Evolutionary conservation across 2,329 filamentous ascomycete genomes (phyloP).

Genomic region (Sclerotinia nivalis): DNA sequence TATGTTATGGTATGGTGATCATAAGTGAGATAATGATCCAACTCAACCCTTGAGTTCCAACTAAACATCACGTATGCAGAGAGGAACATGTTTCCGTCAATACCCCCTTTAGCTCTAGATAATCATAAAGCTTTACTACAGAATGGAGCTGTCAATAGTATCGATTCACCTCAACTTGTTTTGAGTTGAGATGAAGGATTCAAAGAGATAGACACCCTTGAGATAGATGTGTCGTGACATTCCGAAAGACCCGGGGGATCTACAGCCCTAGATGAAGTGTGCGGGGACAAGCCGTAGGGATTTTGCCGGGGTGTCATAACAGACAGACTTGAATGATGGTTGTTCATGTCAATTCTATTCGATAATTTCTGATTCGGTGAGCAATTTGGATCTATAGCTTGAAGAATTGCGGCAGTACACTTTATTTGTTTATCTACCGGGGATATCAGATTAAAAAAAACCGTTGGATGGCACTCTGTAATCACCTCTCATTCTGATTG

Average conservation of each 20-base stretch:
- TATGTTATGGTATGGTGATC: neutral
- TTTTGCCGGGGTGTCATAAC: neutral
- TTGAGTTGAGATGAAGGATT: neutral
- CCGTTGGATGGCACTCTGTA: constrained; percentile 4
- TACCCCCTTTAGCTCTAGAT: neutral
- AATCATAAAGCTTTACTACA: neutral
- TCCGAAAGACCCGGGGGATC: neutral
- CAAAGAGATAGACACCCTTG: neutral
- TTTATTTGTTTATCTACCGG: no score
- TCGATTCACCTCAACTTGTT: no score
- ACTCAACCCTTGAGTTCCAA: neutral
- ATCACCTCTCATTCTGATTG: no score
- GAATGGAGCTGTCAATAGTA: neutral
- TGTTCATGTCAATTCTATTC: neutral
- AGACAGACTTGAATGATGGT: neutral
- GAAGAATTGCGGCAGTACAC: neutral
- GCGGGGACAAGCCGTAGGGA: neutral
- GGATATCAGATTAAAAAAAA: neutral
- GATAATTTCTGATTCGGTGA: neutral
- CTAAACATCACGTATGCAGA: neutral
- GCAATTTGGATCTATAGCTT: neutral
- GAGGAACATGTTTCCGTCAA: neutral
- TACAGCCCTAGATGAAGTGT: neutral
- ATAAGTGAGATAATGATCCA: no score
- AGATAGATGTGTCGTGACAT: neutral